Base-by-base conservation (phyloP, 305 asterid species). In the Rubia peregrina region DNA sequence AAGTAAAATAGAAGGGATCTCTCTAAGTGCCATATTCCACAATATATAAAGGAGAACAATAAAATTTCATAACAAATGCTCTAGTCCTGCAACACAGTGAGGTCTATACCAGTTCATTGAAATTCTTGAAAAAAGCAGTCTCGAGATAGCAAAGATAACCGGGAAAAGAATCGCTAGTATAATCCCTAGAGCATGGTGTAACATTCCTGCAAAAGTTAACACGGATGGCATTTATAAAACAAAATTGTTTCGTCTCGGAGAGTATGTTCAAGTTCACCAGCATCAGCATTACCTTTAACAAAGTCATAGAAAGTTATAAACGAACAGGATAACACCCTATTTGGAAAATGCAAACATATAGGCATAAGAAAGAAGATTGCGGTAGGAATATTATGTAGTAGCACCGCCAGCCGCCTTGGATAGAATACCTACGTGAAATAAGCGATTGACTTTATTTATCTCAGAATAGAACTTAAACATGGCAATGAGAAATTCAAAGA, bases 91-190 rank as follows among this genome's bases (percentile, higher is more conserved):
- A 14, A 17, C 61, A 10, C 8, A 41, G 55, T 12, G 36, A n/a
- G 79, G 72, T 63, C 41, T 78, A 67, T 80, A 95, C 99, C 99
- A 95, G 85, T 87, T 83, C 99, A 95, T 95, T 49, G 98, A 83
- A 71, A 86, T 90, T 67, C 85, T 78, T 19, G 90, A 65, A 75
- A 95, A 88, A 41, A 88, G 78, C 85, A 95, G 75, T 61, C 96
- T 80, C 81, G 90, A 51, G 80, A 90, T 79, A 71, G 98, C 85
- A 80, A 91, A 85, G 59, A 75, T 51, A 68, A 85, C 82, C n/a
- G 99, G 97, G 74, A 87, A 79, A 73, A 87, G 76, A 82, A 91
- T 80, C 69, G 87, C 96, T 33, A 87, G 87, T 71, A 90, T 71
- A 78, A 90, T 65, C 77, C 95, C 99, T 64, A 83, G 59, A 53